Conservation (phyloP, 805 yeast genomes). For the Metschnikowia hibisci region DNA sequence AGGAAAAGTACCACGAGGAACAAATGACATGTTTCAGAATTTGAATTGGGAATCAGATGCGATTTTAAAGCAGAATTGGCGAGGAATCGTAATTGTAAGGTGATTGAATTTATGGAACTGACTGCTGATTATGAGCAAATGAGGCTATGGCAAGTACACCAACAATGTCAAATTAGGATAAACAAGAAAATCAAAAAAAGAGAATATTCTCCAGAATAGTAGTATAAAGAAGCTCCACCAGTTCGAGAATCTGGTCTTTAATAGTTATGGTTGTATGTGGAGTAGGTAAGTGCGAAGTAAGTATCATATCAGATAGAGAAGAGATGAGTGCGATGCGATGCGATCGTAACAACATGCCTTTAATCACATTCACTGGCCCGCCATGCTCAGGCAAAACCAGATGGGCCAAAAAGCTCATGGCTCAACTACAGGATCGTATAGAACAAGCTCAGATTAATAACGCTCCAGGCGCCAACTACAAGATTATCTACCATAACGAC, state of each 20-base stretch:
- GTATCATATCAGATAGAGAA: neutral
- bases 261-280: too few species aligned
- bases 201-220: too few species aligned
- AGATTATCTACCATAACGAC: constrained; percentile 71
- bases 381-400: constrained; percentile 85
- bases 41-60: neutral
- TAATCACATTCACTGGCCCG: constrained; percentile 75
- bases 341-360: constrained; percentile 57
- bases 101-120: neutral
- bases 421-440: constrained; percentile 46
- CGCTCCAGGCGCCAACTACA: constrained; percentile 51
- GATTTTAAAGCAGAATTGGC: too few species aligned
- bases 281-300: neutral
- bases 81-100: too few species aligned
- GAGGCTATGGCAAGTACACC: too few species aligned
- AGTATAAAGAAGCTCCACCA: too few species aligned
- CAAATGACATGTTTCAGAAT: constrained; percentile 37
- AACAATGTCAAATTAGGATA: too few species aligned
- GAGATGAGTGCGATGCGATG: neutral
- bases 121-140: neutral
- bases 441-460: constrained; percentile 30
- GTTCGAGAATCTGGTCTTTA: too few species aligned
- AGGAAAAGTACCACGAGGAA: constrained; percentile 74
- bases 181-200: too few species aligned
- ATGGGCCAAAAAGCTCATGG: constrained; percentile 56